Conservation (phyloP, 768 basidiomycete genomes). For the Imleria badia region DNA sequence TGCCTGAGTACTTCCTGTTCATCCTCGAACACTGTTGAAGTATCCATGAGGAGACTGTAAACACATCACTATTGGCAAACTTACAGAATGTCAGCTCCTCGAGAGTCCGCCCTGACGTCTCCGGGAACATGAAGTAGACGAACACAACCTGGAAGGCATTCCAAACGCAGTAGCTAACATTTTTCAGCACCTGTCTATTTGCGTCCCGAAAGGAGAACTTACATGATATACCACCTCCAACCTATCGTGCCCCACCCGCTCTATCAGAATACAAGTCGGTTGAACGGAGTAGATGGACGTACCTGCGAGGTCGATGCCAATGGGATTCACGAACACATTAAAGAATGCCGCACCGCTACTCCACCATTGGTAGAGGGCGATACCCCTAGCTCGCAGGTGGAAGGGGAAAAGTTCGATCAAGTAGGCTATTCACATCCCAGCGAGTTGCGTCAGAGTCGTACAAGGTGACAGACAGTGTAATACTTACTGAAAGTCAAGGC, state of each 20-base stretch:
- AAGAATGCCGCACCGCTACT: constrained; percentile 34
- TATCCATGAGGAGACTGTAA: too few species aligned
- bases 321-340: constrained; percentile 9
- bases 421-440: constrained; percentile 40
- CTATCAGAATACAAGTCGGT: background rate
- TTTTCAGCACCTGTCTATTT: background rate
- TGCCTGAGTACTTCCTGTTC: background rate
- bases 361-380: constrained; percentile 60
- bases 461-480: too few species aligned
- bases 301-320: constrained; percentile 7
- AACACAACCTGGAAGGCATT: constrained; percentile 13
- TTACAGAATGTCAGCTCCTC: constrained; percentile 16
- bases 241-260: background rate
- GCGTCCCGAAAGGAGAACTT: background rate
- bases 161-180: constrained; percentile 9
- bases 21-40: background rate
- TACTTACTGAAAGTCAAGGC: constrained; percentile 3
- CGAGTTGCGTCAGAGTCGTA: too few species aligned
- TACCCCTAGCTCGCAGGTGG: constrained; percentile 58
- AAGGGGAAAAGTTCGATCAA: constrained; percentile 65
- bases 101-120: constrained; percentile 13
- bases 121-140: constrained; percentile 15
- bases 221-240: constrained; percentile 14
- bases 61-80: background rate
- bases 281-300: background rate